Conservation (phyloP, 2,329 filamentous ascomycete species). For the Pseudogymnoascus verrucosus region DNA sequence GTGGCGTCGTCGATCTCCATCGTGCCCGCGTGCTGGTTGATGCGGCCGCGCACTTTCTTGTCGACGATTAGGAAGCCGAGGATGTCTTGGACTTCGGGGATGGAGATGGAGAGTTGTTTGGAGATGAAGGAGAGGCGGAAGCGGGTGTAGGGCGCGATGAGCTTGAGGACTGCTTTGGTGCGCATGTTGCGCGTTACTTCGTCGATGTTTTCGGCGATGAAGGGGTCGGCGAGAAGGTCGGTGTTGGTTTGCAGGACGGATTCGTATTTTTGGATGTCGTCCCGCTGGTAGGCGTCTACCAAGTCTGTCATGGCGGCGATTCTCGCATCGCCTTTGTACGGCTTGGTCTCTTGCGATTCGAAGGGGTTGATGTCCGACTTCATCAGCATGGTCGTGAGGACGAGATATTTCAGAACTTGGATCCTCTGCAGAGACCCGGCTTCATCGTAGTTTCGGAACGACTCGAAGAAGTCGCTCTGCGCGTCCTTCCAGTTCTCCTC, state of each 20-base stretch:
- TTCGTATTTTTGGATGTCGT: conserved; percentile 90
- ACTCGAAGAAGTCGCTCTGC: conserved; percentile 96
- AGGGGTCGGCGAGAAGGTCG: conserved; percentile 83
- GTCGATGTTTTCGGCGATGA: conserved; percentile 98
- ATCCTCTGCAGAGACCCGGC: conserved; percentile 93
- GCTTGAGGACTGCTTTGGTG: conserved; percentile 86
- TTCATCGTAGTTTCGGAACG: conserved; percentile 98
- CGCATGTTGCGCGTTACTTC: conserved; percentile 98
- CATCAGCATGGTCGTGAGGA: conserved; percentile 97
- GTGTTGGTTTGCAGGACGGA: conserved; percentile 77
- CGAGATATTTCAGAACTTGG: conserved; percentile 93
- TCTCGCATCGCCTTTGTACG: conserved; percentile 89
- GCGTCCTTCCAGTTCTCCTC: conserved; percentile 99
- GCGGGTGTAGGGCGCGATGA: conserved; percentile 89
- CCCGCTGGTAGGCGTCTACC: conserved; percentile 90
- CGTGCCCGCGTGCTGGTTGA: conserved; percentile 79
- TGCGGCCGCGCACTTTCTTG: conserved; percentile 75
- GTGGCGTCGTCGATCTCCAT: conserved; percentile 70
- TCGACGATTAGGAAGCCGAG: conserved; percentile 91
- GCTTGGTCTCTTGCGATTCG: conserved; percentile 97
- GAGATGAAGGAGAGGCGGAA: conserved; percentile 87
- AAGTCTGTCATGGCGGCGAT: conserved; percentile 97
- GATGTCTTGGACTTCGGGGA: conserved; percentile 87
- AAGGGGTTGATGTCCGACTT: conserved; percentile 98
- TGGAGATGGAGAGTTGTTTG: conserved; percentile 75